These are phyloP conservation scores for Solanum rostratum DNA, from an alignment of 257 asterid species.

Conservation along the genomic window DNA sequence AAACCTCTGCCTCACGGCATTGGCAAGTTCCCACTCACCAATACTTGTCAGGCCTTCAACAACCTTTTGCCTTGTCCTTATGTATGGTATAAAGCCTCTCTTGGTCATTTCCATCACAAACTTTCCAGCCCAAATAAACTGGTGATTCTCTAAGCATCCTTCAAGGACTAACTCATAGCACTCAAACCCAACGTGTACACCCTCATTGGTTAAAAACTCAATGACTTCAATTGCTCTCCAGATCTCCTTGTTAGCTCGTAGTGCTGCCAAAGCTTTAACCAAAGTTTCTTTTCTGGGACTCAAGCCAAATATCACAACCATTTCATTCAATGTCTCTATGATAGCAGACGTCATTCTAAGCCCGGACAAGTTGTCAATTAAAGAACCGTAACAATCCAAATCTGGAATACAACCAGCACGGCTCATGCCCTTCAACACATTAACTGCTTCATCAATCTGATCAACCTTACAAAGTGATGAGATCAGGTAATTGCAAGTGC, in stretches of 20 bases:
- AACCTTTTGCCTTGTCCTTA: slow-evolving; percentile 30
- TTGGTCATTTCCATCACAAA: slow-evolving; percentile 21
- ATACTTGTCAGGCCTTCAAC: slow-evolving; percentile 49
- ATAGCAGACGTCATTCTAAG: slow-evolving; percentile 27
- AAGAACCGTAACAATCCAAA: slow-evolving; percentile 49
- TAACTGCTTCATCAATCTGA: slow-evolving; percentile 39
- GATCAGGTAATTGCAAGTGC: slow-evolving; percentile 67
- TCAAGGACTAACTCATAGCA: slow-evolving; percentile 55
- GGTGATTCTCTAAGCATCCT: slow-evolving; percentile 56
- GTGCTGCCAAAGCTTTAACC: slow-evolving; percentile 36
- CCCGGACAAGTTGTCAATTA: slow-evolving; percentile 43
- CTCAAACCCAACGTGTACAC: slow-evolving; percentile 49
- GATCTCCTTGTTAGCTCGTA: slow-evolving; percentile 50
- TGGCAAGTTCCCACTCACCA: slow-evolving; percentile 57
- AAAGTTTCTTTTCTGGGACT: slow-evolving; percentile 52
- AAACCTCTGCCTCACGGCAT: slow-evolving; percentile 52
- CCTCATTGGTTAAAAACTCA: slow-evolving; percentile 39
- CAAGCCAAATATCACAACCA: slow-evolving; percentile 41
- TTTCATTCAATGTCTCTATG: slow-evolving; percentile 41
- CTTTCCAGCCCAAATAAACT: slow-evolving; percentile 33
- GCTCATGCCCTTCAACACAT: slow-evolving; percentile 49
- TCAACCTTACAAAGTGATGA: slow-evolving; percentile 62
- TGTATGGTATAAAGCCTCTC: slow-evolving; percentile 28
- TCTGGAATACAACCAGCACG: slow-evolving; percentile 55
- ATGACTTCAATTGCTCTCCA: slow-evolving; percentile 59